phyloP scores from a whole-genome alignment of 768 basidiomycete species.

The Boletellus sp. region DNA sequence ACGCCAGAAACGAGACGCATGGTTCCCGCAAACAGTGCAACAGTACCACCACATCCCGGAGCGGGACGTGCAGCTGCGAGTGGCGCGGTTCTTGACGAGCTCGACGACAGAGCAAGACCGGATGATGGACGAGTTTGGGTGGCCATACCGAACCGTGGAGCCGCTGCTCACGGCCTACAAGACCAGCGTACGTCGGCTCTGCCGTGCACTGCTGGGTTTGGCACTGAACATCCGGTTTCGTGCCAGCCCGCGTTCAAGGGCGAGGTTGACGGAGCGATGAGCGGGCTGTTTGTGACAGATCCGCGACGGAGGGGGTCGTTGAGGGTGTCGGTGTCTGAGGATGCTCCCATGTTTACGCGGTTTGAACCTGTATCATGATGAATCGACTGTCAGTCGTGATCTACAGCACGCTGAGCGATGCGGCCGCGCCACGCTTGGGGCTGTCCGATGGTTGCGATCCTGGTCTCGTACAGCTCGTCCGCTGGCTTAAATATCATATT shows the following conservation, averaged over 20 bases:
- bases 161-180: constrained; percentile 41
- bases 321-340: neutral
- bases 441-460: constrained; percentile 1
- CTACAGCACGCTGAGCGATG: neutral
- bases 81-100: constrained; percentile 43
- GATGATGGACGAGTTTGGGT: constrained; percentile 46
- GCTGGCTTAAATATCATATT: neutral
- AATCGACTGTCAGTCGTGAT: neutral
- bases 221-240: too few relatives aligned
- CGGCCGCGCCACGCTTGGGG: neutral
- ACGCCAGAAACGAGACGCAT: constrained; percentile 26
- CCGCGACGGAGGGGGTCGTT: constrained; percentile 16
- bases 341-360: constrained; percentile 5
- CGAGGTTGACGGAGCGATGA: constrained; percentile 18
- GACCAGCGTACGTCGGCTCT: constrained; percentile 36
- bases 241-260: constrained; percentile 19
- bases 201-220: too few relatives aligned
- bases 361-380: constrained; percentile 22
- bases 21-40: constrained; percentile 27
- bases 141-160: constrained; percentile 48
- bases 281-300: constrained; percentile 18
- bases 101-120: constrained; percentile 37
- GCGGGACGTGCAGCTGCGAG: constrained; percentile 46
- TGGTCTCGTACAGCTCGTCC: constrained; percentile 3
- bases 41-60: constrained; percentile 31